phyloP scores from a whole-genome alignment of 2,329 filamentous ascomycete species.

The Rhexocercosporidium sp. region DNA sequence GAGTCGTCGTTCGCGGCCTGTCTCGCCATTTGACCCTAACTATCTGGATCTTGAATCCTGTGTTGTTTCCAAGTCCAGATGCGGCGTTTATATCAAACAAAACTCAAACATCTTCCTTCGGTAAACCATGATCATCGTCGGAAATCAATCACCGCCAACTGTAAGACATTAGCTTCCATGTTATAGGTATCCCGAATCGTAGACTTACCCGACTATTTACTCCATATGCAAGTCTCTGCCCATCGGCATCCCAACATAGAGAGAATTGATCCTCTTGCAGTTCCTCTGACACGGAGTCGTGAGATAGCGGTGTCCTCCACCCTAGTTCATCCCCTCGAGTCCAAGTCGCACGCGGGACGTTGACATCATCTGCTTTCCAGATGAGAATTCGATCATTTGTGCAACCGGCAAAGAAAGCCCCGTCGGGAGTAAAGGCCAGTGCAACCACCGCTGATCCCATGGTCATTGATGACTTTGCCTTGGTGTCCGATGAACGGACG shows the following conservation, averaged over 20 bases:
- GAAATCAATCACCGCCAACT: constrained; percentile 40
- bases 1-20: background rate
- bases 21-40: background rate
- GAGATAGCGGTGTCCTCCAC: constrained; percentile 62
- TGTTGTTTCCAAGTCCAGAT: background rate
- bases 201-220: constrained; percentile 64
- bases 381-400: constrained; percentile 64
- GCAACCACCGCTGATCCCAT: constrained; percentile 63
- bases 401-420: constrained; percentile 65
- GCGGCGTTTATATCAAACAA: background rate
- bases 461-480: constrained; percentile 63
- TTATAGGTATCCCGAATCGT: background rate
- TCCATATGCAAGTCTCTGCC: constrained; percentile 67
- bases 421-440: constrained; percentile 67
- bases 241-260: constrained; percentile 65
- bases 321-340: constrained; percentile 58
- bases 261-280: constrained; percentile 61
- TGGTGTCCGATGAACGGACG: constrained; percentile 57
- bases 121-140: constrained; percentile 17
- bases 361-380: constrained; percentile 66
- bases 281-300: constrained; percentile 51
- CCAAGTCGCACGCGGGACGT: constrained; percentile 65
- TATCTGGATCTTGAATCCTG: background rate
- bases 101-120: background rate
- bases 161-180: constrained; percentile 20